phyloP scores from a whole-genome alignment of 352 stramenopile species.

The Phytophthora melonis region DNA sequence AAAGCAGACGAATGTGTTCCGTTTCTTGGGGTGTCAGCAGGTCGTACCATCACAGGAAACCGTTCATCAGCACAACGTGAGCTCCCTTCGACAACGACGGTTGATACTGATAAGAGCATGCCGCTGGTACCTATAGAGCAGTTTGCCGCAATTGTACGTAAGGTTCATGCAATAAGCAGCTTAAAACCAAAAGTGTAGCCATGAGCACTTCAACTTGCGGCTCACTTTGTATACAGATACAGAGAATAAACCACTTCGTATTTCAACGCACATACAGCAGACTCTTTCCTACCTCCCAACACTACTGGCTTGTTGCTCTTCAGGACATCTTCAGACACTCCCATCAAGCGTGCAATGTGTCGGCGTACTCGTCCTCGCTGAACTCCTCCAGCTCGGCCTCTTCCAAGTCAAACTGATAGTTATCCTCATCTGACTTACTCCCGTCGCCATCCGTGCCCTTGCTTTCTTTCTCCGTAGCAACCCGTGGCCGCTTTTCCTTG shows the following conservation, averaged over 20 bases:
- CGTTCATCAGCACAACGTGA: slow-evolving; percentile 79
- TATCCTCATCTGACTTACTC: slow-evolving; percentile 31
- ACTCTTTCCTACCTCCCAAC: too few species aligned
- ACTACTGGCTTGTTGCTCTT: background rate
- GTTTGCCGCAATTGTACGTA: slow-evolving; percentile 44
- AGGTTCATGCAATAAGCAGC: slow-evolving; percentile 15
- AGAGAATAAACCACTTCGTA: background rate
- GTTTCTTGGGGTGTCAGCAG: slow-evolving; percentile 84
- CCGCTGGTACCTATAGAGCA: slow-evolving; percentile 25
- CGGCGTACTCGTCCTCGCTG: slow-evolving; percentile 32
- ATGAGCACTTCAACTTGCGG: too few species aligned
- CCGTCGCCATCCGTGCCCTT: slow-evolving; percentile 10
- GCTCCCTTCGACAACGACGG: slow-evolving; percentile 83
- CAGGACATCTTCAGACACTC: background rate
- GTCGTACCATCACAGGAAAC: slow-evolving; percentile 70
- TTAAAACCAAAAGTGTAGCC: too few species aligned
- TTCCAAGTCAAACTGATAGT: slow-evolving; percentile 38
- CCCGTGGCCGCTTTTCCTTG: slow-evolving; percentile 21
- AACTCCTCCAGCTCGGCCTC: slow-evolving; percentile 38
- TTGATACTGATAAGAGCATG: slow-evolving; percentile 1
- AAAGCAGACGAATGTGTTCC: slow-evolving; percentile 73
- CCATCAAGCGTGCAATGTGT: slow-evolving; percentile 30
- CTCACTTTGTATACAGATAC: background rate
- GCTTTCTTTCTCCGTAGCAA: slow-evolving; percentile 29
- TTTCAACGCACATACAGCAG: background rate